Evolutionary conservation across 495 filamentous ascomycete species (phyloP), one percentile per base, ranked within the genome.

Genomic region (Bathelium albidoporum): DNA sequence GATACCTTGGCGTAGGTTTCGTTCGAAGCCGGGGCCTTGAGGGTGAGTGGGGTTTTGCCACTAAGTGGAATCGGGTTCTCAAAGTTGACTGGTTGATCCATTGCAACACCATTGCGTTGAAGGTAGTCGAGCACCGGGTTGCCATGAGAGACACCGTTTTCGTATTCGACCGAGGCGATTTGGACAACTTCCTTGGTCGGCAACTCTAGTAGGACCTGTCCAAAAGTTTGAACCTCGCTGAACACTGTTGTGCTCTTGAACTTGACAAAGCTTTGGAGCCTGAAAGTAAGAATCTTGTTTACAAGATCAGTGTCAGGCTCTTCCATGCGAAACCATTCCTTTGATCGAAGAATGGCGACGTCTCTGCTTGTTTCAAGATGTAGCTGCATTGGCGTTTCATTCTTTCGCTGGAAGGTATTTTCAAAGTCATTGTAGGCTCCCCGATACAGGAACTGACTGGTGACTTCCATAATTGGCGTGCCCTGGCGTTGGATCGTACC

Each of bases 71-170:
- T 97, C 14, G 94, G 81, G 74, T 97, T 96, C 75, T 97, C 94
- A 67, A 98, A 98, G 79, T 92, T 88, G 69, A 98, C 85, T 0
- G 94, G 92, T 76, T 98, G 94, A 74, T 98, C 94, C 62, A 97
- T 94, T 20, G 89, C 93, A 26, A 88, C 86, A 45, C 94, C 94
- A 68, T 96, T 86, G 63, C 94, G 87, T 77, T 95, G 80, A 9
- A 98, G 89, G 72, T 97, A 98, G 75, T 98, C 94, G 64, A 94
- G 86, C 59, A 98, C 94, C 0, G 94, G 94, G 73, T 98, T 98
- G 45, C 94, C 94, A 70, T 96, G 90, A 52, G 93, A 97, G 28
- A 80, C 77, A 58, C 90, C 90, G 22, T 91, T 88, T 70, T 92
- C 87, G 70, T 98, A 98, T 64, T 96, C 90, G 18, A 98, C 91